Conservation (phyloP, 2,329 filamentous ascomycete genomes). For the Periconia sp. region DNA sequence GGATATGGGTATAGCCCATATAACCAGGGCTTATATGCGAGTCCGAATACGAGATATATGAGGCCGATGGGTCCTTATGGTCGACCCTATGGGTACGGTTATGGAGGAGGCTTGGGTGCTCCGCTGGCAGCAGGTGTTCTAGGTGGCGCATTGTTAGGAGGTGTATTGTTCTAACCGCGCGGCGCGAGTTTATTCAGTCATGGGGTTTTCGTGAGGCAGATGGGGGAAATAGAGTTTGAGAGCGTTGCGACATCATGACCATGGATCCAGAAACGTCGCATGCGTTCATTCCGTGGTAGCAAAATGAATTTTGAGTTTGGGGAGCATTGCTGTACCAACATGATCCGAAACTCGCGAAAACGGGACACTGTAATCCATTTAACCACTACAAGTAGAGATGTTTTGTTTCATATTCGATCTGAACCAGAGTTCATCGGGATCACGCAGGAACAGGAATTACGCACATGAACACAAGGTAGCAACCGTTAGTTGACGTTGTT, state of each 20-base stretch:
- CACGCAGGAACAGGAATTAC: neutral
- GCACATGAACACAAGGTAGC: neutral
- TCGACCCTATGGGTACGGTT: slow-evolving; percentile 39
- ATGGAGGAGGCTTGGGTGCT: slow-evolving; percentile 41
- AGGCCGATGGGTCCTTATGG: slow-evolving; percentile 53
- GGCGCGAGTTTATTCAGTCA: neutral
- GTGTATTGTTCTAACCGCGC: slow-evolving; percentile 23
- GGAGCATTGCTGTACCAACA: neutral
- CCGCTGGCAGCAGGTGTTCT: slow-evolving; percentile 39
- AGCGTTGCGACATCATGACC: neutral
- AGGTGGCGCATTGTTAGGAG: slow-evolving; percentile 38
- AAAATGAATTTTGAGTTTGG: neutral
- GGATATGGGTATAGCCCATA: slow-evolving; percentile 52
- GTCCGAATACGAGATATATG: slow-evolving; percentile 52
- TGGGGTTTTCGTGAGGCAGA: neutral
- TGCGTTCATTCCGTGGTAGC: neutral
- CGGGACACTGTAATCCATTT: neutral
- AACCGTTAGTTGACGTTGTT: neutral
- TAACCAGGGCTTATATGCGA: slow-evolving; percentile 48
- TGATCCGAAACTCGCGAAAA: neutral
- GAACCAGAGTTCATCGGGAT: neutral
- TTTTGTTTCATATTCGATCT: neutral
- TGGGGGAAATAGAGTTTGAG: neutral
- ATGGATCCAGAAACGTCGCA: neutral
- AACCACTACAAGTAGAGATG: neutral